These are phyloP conservation scores for Nicotiana knightiana DNA, from an alignment of 257 asterid species.

Conservation along the genomic window DNA sequence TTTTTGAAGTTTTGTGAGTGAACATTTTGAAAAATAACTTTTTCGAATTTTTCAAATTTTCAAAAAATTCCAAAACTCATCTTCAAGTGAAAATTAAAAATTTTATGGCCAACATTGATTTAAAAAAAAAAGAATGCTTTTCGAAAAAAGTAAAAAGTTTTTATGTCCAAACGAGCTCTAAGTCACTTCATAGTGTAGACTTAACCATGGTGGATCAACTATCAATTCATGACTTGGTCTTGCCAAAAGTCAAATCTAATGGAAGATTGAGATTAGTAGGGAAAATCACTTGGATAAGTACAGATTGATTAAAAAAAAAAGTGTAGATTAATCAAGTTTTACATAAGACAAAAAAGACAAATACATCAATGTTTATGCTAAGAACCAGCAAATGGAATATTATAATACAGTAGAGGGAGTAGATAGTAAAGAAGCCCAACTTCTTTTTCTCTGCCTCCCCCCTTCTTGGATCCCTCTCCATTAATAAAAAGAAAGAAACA, in stretches of 20 bases:
- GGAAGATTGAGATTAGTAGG: neutral
- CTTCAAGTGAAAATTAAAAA: too few relatives aligned
- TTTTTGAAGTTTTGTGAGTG: too few relatives aligned
- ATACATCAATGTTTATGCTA: neutral
- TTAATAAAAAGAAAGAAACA: constrained; percentile 41
- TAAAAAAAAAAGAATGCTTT: too few relatives aligned
- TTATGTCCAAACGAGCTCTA: too few relatives aligned
- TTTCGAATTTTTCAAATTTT: too few relatives aligned
- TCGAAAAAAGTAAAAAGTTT: too few relatives aligned
- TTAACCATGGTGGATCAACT: neutral
- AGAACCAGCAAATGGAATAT: constrained; percentile 8
- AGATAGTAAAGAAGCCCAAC: neutral
- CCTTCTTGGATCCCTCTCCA: constrained; percentile 53
- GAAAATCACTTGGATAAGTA: neutral
- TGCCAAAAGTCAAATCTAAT: constrained; percentile 13
- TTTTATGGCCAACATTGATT: too few relatives aligned
- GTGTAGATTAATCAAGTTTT: neutral
- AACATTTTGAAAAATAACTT: too few relatives aligned
- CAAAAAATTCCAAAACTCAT: too few relatives aligned
- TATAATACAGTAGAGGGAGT: neutral
- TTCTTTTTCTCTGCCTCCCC: neutral
- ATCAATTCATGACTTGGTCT: neutral
- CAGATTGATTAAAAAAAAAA: neutral
- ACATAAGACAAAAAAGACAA: neutral
- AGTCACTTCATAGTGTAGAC: neutral